Evolutionary conservation across 805 yeast species (phyloP).

Genomic region (Naumovozyma baii): DNA sequence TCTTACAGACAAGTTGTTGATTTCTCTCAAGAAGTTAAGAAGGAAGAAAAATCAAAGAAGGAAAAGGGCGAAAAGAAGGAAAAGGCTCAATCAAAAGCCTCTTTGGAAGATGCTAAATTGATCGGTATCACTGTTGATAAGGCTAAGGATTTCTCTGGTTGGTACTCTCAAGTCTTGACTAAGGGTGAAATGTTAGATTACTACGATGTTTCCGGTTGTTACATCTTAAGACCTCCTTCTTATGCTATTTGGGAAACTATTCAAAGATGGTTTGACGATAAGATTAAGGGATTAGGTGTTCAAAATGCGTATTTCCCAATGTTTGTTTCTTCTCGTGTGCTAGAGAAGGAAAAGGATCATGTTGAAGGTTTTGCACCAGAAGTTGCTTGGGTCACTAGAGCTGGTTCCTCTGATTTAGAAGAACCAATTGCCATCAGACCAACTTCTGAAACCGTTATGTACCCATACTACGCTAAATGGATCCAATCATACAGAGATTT

Average conservation of each 20-base stretch:
- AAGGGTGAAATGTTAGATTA: constrained; percentile 98
- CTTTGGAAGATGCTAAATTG: constrained; percentile 74
- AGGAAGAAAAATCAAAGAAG: constrained; percentile 28
- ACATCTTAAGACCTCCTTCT: constrained; percentile 92
- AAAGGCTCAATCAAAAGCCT: constrained; percentile 34
- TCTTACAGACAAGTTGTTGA: constrained; percentile 40
- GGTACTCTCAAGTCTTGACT: constrained; percentile 95
- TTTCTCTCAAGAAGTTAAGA: constrained; percentile 32
- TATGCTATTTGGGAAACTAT: constrained; percentile 91
- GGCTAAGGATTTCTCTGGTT: constrained; percentile 81
- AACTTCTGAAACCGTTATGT: constrained; percentile 98
- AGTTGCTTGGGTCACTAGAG: constrained; percentile 98
- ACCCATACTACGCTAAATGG: constrained; percentile 99
- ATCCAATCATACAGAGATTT: constrained; percentile 95
- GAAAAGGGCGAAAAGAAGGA: constrained; percentile 13
- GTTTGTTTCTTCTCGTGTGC: constrained; percentile 88
- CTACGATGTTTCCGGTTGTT: constrained; percentile 98
- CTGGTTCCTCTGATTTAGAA: constrained; percentile 88
- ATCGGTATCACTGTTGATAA: constrained; percentile 96
- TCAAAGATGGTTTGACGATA: constrained; percentile 73
- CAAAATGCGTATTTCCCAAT: constrained; percentile 95
- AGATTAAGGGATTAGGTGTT: constrained; percentile 83
- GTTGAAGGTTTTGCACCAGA: constrained; percentile 99
- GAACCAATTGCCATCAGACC: constrained; percentile 99
- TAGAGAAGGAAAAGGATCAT: constrained; percentile 97